These are phyloP conservation scores for Oryza australiensis DNA, from an alignment of 176 grass and related monocot species.

Conservation along the genomic window DNA sequence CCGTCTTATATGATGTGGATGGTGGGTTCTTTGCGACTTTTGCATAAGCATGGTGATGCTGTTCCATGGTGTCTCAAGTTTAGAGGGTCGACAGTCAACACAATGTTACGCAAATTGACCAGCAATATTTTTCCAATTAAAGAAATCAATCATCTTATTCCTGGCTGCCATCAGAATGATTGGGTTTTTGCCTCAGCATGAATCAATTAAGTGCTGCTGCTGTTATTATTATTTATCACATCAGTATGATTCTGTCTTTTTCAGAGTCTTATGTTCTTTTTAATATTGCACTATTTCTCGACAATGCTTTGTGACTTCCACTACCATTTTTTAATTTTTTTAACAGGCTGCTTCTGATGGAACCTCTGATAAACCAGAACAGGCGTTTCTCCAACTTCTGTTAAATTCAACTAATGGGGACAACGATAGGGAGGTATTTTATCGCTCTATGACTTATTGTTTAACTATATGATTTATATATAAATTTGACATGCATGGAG, in stretches of 20 bases:
- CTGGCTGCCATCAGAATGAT: background rate
- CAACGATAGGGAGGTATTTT: conserved; percentile 64
- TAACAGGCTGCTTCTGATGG: conserved; percentile 72
- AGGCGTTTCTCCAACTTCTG: conserved; percentile 72
- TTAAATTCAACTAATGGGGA: conserved; percentile 48
- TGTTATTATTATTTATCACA: conserved; percentile 9
- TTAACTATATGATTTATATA: conserved; percentile 17
- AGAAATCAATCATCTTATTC: background rate
- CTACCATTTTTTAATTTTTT: conserved; percentile 24
- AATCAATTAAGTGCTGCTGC: background rate
- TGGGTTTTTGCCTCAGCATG: background rate
- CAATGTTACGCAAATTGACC: background rate
- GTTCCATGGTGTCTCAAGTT: conserved; percentile 6
- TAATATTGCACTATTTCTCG: background rate
- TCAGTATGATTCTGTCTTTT: conserved; percentile 4
- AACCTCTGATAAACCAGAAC: conserved; percentile 61
- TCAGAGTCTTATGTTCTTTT: background rate
- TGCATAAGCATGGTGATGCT: conserved; percentile 1
- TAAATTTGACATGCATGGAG: conserved; percentile 21
- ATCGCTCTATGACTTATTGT: conserved; percentile 12
- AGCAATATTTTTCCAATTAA: conserved; percentile 14
- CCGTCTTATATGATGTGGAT: background rate
- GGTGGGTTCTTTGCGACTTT: background rate
- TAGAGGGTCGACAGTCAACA: background rate
- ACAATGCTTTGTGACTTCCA: background rate